Percentiles rank a stretch among this genome's conserved stretches.
These are phyloP conservation scores for Colletotrichum sp. DNA, from an alignment of 2,329 filamentous ascomycete species.

Conservation along the genomic window DNA sequence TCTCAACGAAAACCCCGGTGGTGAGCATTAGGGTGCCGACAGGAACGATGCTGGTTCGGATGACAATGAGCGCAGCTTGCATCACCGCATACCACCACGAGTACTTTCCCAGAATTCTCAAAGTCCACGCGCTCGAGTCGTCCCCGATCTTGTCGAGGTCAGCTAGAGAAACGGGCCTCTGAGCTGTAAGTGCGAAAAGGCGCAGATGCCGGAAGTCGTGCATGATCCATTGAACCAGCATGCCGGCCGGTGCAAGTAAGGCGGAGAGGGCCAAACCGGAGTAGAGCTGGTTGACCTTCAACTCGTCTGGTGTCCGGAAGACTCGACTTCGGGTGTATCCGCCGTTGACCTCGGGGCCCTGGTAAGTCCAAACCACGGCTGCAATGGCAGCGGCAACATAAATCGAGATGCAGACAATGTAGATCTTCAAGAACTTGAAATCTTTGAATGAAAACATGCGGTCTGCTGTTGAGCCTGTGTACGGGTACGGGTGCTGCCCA, in stretches of 20 bases:
- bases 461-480: not conserved
- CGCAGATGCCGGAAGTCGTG: constrained; percentile 3
- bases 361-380: not conserved
- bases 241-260: not conserved
- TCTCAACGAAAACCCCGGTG: not conserved
- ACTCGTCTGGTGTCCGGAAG: constrained; percentile 1
- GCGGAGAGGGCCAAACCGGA: constrained; percentile 3
- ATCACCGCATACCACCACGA: constrained; percentile 7
- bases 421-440: not conserved
- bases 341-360: not conserved
- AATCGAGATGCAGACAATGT: not conserved
- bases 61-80: not conserved
- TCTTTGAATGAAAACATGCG: constrained; percentile 1
- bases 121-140: constrained; percentile 6
- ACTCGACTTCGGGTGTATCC: not conserved
- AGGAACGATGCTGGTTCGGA: constrained; percentile 1
- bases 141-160: constrained; percentile 2
- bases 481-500: not conserved
- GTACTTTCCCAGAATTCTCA: not conserved
- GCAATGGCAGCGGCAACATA: not conserved
- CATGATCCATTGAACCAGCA: constrained; percentile 14
- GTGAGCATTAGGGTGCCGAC: constrained; percentile 3
- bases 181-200: constrained; percentile 2
- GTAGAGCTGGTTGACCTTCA: constrained; percentile 7
- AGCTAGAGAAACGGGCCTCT: not conserved